These are phyloP conservation scores for Penicillium odoratum DNA, from an alignment of 495 filamentous ascomycete genomes.

Conservation along the genomic window DNA sequence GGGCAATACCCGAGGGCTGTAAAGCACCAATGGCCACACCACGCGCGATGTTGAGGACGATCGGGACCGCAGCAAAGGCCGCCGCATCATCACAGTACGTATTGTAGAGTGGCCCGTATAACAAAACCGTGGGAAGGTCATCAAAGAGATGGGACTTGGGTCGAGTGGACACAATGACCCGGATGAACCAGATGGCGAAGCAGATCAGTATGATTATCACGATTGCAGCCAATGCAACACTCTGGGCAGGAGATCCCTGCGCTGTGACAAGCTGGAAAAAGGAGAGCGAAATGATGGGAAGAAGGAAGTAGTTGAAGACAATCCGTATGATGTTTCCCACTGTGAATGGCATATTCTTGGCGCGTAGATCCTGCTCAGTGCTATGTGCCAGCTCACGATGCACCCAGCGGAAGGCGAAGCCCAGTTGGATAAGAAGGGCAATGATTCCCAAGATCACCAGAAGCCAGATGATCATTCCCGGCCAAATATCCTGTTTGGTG, in stretches of 20 bases:
- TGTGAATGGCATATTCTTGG: conserved; percentile 93
- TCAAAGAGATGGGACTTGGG: conserved; percentile 88
- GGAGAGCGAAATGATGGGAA: conserved; percentile 82
- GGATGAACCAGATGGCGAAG: conserved; percentile 76
- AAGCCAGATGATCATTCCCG: conserved; percentile 85
- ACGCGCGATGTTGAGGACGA: conserved; percentile 79
- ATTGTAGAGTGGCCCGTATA: conserved; percentile 97
- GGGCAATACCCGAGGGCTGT: conserved; percentile 89
- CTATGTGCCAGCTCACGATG: conserved; percentile 66
- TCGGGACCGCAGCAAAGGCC: conserved; percentile 81
- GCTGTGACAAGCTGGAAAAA: conserved; percentile 90
- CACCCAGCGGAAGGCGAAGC: conserved; percentile 73
- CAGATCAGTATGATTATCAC: conserved; percentile 68
- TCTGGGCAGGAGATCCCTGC: conserved; percentile 59
- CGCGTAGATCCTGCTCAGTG: conserved; percentile 82
- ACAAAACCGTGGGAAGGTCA: conserved; percentile 82
- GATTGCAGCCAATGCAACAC: conserved; percentile 70
- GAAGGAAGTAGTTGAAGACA: conserved; percentile 85
- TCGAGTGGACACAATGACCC: conserved; percentile 74
- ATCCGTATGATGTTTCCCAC: conserved; percentile 83
- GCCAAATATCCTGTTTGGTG: conserved; percentile 80
- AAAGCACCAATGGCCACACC: conserved; percentile 89
- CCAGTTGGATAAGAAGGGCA: conserved; percentile 71
- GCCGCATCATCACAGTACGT: conserved; percentile 90
- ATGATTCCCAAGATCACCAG: conserved; percentile 68